Evolutionary conservation across 768 basidiomycete species (phyloP), one percentile per base, ranked within the genome.

Genomic region (Gloeostereum incarnatum): DNA sequence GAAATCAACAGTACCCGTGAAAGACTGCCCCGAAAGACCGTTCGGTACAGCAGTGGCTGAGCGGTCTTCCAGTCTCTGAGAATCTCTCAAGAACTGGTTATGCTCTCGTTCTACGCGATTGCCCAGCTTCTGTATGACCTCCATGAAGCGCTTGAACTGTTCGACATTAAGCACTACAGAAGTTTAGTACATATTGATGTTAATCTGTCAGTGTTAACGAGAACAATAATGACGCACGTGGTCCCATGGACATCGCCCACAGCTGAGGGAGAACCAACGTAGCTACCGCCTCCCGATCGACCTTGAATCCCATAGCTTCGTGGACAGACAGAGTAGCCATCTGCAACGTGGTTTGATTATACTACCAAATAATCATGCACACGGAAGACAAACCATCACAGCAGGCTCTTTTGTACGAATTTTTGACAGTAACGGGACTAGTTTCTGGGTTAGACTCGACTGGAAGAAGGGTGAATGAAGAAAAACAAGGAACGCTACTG

Each of bases 211-310:
- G 20, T 36, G 21, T 7, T 26, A 7, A 5, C 6, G 18, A 31
- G 16, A 20, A 29, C 10, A 17, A 30, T 10, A 30, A 21, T 5
- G 5, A 71, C 84, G 50, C 53, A 90, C 89, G 55, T 39, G 93
- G 93, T 18, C 91, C 93, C 65, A 98, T 94, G 3, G 87, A 92
- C 92, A 99, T 97, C 3, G 83, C 68, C 96, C 96, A 99, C 19
- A 93, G 61, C 65, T 94, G 90, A 6, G 90, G 90, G 9, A 94
- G 64, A 21, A 94, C 86, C 30, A 90, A 66, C 0, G 83, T 87
- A 2, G 89, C 89, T 8, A 91, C 86, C 7, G 92, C 89, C 58
- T 93, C 90, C 34, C 91, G 75, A 48, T 96, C 93, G 2, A 97
- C 81, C 55, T 94, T 96, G 48, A 78, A 72, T 6, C 93, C 92